These are phyloP conservation scores for Pharus latifolius DNA, from an alignment of 176 grass and related monocot genomes.

Conservation along the genomic window DNA sequence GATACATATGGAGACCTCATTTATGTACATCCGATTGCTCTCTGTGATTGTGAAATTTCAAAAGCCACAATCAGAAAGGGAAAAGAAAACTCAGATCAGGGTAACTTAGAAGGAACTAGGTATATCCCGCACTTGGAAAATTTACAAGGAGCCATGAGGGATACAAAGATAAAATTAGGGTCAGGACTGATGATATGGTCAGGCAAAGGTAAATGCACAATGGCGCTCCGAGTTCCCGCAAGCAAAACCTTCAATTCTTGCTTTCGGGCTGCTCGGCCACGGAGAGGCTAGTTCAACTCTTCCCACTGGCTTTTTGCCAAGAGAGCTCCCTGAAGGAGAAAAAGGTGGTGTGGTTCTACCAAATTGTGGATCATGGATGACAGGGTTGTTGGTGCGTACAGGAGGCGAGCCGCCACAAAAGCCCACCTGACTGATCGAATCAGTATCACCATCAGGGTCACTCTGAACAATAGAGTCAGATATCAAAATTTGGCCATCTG, in stretches of 20 bases:
- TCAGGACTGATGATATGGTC: neutral
- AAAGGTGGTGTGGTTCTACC: conserved; percentile 6
- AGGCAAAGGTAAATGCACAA: conserved; percentile 14
- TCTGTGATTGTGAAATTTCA: conserved; percentile 9
- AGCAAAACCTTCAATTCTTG: conserved; percentile 47
- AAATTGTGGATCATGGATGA: conserved; percentile 34
- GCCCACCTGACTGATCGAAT: conserved; percentile 12
- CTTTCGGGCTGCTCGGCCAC: conserved; percentile 28
- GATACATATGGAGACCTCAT: conserved; percentile 12
- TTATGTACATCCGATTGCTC: conserved; percentile 26
- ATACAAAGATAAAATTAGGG: neutral
- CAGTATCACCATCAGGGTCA: conserved; percentile 25
- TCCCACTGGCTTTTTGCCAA: conserved; percentile 7
- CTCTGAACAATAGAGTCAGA: conserved; percentile 4
- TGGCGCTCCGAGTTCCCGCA: conserved; percentile 22
- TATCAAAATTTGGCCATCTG: neutral
- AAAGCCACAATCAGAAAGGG: neutral
- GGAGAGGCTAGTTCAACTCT: conserved; percentile 18
- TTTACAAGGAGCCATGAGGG: neutral
- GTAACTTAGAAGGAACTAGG: neutral
- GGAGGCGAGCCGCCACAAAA: conserved; percentile 45
- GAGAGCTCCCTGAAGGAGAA: conserved; percentile 15
- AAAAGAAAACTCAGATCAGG: neutral
- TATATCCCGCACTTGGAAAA: neutral
- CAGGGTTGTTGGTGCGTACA: conserved; percentile 34